Evolutionary conservation across 2,329 filamentous ascomycete species (phyloP), one percentile per base, ranked within the genome.

Genomic region (Endocalyx cinctus): DNA sequence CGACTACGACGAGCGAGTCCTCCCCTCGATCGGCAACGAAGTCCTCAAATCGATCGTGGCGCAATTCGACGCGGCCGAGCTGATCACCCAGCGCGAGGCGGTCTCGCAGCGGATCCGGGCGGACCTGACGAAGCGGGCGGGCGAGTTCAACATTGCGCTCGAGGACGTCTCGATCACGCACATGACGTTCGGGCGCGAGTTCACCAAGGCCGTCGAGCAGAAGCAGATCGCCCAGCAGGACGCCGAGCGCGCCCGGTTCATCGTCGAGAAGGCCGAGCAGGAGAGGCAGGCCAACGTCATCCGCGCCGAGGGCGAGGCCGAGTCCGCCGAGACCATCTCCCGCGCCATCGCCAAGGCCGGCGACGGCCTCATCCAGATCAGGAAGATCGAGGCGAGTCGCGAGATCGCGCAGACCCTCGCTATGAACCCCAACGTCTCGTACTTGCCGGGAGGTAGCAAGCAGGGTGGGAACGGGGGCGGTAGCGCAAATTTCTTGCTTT

Each of bases 141-240:
- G 82, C 55, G 92, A 98, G 66, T 98, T 98, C 80, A 95, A 98
- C 74, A 98, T 98, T 58, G 87, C 88, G 17, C 86, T 98, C 34
- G 92, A 98, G 68, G 92, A 98, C 58, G 92, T 98, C 40, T 94
- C 87, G 58, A 98, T 98, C 66, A 98, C 92, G 42, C 92, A 98
- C 76, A 98, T 98, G 92, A 98, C 92, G 33, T 98, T 98, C 61
- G 92, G 92, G 51, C 90, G 90, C 65, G 92, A 98, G 67, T 98
- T 98, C 74, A 98, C 92, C 41, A 86, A 87, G 65, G 92, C 92
- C 46, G 92, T 98, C 55, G 92, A 98, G 72, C 92, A 98, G 79
- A 98, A 98, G 81, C 92, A 98, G 74, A 98, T 98, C 63, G 92
- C 92, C 35, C 92, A 98, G 70, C 92, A 98, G 68, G 92, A 98